Evolutionary conservation across 2,329 filamentous ascomycete genomes (phyloP).

Genomic region (Monosporascus sp.): DNA sequence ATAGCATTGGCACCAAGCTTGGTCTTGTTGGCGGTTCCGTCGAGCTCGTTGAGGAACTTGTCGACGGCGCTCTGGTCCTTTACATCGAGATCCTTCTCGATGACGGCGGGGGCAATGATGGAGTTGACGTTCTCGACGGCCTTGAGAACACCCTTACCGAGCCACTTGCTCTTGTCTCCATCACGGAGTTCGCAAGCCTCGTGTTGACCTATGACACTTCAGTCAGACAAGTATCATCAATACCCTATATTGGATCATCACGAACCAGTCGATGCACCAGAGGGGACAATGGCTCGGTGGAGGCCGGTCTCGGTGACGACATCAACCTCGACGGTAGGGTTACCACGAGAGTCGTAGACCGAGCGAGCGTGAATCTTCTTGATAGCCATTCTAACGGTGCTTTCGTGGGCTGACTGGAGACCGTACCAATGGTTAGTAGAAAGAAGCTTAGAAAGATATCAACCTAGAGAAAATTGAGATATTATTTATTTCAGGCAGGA

Average conservation of each 20-base stretch:
- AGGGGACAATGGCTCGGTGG: constrained; percentile 95
- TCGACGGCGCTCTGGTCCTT: constrained; percentile 83
- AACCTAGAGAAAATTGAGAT: neutral
- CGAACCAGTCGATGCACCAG: constrained; percentile 89
- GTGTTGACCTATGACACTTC: constrained; percentile 61
- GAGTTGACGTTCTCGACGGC: constrained; percentile 83
- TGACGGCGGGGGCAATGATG: constrained; percentile 72
- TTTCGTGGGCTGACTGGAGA: neutral
- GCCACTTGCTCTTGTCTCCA: constrained; percentile 81
- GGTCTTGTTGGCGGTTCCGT: constrained; percentile 80
- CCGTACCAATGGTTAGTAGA: constrained; percentile 1
- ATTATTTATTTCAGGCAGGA: neutral
- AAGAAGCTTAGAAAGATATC: constrained; percentile 1
- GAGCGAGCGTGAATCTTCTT: constrained; percentile 87
- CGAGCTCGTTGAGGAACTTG: constrained; percentile 78
- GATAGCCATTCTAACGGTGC: constrained; percentile 68
- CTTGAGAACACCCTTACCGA: constrained; percentile 80
- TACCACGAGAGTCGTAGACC: constrained; percentile 97
- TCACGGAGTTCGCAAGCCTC: constrained; percentile 90
- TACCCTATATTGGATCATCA: constrained; percentile 19
- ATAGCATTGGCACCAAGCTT: constrained; percentile 87
- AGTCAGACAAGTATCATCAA: constrained; percentile 10
- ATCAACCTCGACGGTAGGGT: constrained; percentile 98
- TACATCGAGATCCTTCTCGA: constrained; percentile 77
- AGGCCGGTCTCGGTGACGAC: constrained; percentile 93